Base-by-base conservation (phyloP, 768 basidiomycete species). In the Porphyrellus cyaneotinctus region DNA sequence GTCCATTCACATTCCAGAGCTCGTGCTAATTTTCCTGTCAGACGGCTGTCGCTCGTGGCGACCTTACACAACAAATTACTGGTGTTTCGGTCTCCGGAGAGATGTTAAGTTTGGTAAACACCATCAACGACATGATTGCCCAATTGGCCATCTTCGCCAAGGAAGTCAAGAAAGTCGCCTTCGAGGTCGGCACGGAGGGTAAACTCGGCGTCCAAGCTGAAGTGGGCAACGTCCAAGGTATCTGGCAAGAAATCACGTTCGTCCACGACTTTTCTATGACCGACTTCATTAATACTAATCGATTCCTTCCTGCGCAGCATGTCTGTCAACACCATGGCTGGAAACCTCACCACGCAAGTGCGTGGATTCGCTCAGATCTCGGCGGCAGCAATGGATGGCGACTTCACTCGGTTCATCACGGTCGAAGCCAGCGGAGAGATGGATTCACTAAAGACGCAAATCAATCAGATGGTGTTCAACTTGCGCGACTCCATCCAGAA, bases 401-500 rank as follows among this genome's bases (percentile, higher is more conserved):
- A 98, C 72, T 97, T 97, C 72, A 95, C 93, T 22, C 84, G 94
- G 17, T 99, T 98, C 79, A 97, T 99, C 75, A 98, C 97, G 24
- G 97, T 99, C 64, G 95, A 98, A 64, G 97, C 97, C 2, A 87
- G 84, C 56, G 97, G 97, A 47, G 97, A 99, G 72, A 98, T 98
- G 97, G 95, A 98, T 72, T 94, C 91, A 43, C 80, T 99, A 74
- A 98, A 99, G 80, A 97, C 93, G 1, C 95, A 95, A 72, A 95
- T 95, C 76, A 95, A 95, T 63, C 91, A 97, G 72, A 99, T 98
- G 97, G 92, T 99, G 51, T 95, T 91, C 77, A 95, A 95, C 63
- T 79, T 99, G 72, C 79, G 97, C 23, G 95, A 98, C 67, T 86
- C 84, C 59, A 97, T 99, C 47, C 95, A 97, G 80, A 97, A 95